Evolutionary conservation across 352 stramenopile genomes (phyloP).

Genomic region (Thalassiosira delicatula): DNA sequence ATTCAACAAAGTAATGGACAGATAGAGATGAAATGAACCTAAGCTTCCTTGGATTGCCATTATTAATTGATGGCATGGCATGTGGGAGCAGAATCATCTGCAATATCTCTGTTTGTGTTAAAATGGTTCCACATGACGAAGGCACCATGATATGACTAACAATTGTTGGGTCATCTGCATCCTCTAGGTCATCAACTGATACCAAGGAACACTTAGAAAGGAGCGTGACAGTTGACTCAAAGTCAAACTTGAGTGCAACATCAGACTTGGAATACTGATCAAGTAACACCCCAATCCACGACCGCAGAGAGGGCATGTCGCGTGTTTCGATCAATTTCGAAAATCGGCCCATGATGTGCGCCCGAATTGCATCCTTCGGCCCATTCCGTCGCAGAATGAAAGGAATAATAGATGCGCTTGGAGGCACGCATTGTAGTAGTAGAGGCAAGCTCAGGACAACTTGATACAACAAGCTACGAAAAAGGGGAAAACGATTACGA

Average conservation of each 20-base stretch:
- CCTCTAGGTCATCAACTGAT: slow-evolving; percentile 5
- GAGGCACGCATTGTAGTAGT: slow-evolving; percentile 23
- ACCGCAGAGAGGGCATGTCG: slow-evolving; percentile 18
- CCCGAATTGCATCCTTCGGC: slow-evolving; percentile 15
- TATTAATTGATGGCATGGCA: too few relatives aligned
- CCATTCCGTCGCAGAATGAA: slow-evolving; percentile 38
- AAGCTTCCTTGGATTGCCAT: too few relatives aligned
- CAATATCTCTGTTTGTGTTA: slow-evolving; percentile 51
- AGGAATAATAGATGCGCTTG: slow-evolving; percentile 34
- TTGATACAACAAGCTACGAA: slow-evolving; percentile 38
- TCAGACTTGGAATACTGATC: slow-evolving; percentile 41
- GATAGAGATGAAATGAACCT: too few relatives aligned
- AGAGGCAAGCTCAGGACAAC: slow-evolving; percentile 22
- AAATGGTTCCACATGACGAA: slow-evolving; percentile 7
- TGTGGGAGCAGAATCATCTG: too few relatives aligned
- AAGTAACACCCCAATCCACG: slow-evolving; percentile 39
- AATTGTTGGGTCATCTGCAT: slow-evolving; percentile 8
- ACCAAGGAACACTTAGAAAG: slow-evolving; percentile 30
- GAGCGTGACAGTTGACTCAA: slow-evolving; percentile 35
- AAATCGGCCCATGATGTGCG: slow-evolving; percentile 38
- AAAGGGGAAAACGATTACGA: too few relatives aligned
- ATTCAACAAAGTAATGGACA: too few relatives aligned
- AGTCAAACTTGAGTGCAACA: slow-evolving; percentile 26
- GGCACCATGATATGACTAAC: slow-evolving; percentile 12
- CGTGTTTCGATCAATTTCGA: slow-evolving; percentile 22